Conservation (phyloP, 2,329 filamentous ascomycete genomes). For the Ophiostoma ips region DNA sequence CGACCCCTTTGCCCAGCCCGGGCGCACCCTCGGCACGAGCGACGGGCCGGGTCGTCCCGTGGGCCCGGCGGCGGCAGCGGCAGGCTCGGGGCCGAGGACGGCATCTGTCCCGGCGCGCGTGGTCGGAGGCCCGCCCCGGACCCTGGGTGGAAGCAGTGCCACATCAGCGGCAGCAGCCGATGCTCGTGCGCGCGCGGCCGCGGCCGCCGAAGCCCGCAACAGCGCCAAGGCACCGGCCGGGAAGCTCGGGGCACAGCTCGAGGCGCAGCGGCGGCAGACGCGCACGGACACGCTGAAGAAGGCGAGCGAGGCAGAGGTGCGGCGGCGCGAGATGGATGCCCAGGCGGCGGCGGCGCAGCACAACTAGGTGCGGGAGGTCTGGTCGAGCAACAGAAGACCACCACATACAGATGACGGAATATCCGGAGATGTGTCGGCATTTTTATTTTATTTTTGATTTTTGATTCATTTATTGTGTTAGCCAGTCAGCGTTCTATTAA, state of each 20-base stretch:
- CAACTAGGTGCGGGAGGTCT: conserved; percentile 25
- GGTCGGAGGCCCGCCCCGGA: conserved; percentile 45
- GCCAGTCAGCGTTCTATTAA: no score
- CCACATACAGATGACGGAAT: not conserved
- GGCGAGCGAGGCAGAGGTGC: conserved; percentile 50
- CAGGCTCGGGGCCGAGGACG: conserved; percentile 28
- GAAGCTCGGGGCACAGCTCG: conserved; percentile 56
- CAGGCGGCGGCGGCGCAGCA: conserved; percentile 42
- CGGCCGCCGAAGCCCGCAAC: conserved; percentile 51
- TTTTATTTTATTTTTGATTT: no score
- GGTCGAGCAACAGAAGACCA: not conserved
- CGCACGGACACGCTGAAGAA: conserved; percentile 53
- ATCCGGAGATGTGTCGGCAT: no score
- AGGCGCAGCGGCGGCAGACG: conserved; percentile 65
- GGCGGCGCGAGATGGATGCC: conserved; percentile 53
- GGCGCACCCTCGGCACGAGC: conserved; percentile 49
- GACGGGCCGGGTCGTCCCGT: conserved; percentile 19
- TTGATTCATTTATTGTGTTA: no score
- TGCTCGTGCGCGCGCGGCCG: conserved; percentile 59
- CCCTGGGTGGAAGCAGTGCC: conserved; percentile 47
- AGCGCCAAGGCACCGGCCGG: conserved; percentile 41
- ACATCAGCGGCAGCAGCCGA: conserved; percentile 33
- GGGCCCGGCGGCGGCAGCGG: conserved; percentile 17
- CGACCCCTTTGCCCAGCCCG: conserved; percentile 57
- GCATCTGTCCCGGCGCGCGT: conserved; percentile 32